Evolutionary conservation across 2,329 filamentous ascomycete species (phyloP).

Genomic region (Podosphaera xanthii): DNA sequence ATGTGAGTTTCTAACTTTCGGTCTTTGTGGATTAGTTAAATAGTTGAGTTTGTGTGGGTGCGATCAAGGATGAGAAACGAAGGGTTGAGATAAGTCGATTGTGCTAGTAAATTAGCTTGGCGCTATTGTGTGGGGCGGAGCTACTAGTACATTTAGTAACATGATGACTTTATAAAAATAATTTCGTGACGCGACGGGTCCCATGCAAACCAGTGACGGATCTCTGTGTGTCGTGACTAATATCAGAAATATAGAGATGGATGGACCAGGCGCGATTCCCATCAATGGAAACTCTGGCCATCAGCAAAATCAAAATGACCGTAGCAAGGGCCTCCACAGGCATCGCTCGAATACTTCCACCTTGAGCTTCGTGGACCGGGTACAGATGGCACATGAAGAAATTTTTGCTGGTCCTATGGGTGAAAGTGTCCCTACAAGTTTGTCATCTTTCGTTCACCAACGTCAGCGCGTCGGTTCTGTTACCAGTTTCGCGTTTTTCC

Average conservation of each 20-base stretch:
- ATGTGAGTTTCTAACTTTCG: background rate
- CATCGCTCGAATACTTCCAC: slow-evolving; percentile 48
- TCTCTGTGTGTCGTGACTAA: background rate
- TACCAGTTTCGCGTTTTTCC: slow-evolving; percentile 76
- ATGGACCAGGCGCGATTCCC: slow-evolving; percentile 9
- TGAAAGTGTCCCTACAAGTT: slow-evolving; percentile 84
- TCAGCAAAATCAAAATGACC: slow-evolving; percentile 11
- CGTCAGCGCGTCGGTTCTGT: slow-evolving; percentile 61
- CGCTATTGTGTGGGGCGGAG: slow-evolving; percentile 1
- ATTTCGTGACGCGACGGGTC: no score
- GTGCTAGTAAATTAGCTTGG: slow-evolving; percentile 1
- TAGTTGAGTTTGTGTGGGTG: background rate
- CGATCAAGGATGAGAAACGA: background rate
- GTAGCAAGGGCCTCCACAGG: slow-evolving; percentile 28
- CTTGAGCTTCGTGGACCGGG: slow-evolving; percentile 70
- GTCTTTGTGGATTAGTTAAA: background rate
- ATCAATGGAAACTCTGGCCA: slow-evolving; percentile 14
- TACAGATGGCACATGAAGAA: slow-evolving; percentile 98
- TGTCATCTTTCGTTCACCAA: slow-evolving; percentile 77
- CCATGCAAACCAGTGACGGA: no score
- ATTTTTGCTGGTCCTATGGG: slow-evolving; percentile 84
- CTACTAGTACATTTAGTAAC: background rate
- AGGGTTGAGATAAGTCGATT: background rate
- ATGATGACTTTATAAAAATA: no score
- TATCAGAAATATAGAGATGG: slow-evolving; percentile 8